These are phyloP conservation scores for Vanderwaltozyma tropicalis DNA, from an alignment of 805 yeast species.

Conservation along the genomic window DNA sequence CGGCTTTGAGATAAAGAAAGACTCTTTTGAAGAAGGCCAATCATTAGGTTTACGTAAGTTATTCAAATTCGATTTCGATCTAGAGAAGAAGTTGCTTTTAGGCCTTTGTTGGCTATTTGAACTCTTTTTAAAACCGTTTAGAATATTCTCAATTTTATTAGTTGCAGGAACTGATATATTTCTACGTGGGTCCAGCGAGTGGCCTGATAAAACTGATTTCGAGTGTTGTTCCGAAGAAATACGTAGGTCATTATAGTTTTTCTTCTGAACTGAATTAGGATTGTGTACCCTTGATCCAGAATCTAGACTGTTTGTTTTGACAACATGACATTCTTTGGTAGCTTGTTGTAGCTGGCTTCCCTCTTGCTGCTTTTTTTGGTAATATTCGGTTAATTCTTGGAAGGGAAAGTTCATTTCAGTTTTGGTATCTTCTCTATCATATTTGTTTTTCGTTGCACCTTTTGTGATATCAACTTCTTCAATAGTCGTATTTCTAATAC, in stretches of 20 bases:
- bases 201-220: not conserved
- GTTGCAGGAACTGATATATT: conserved; percentile 20
- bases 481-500: not conserved
- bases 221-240: conserved; percentile 9
- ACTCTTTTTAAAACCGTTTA: conserved; percentile 2
- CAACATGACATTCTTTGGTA: no score
- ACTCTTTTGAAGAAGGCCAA: no score
- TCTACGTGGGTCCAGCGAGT: conserved; percentile 26
- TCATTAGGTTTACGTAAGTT: no score
- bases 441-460: not conserved
- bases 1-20: no score
- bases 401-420: not conserved
- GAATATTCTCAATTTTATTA: conserved; percentile 11
- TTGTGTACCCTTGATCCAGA: no score
- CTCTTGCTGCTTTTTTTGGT: not conserved
- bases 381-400: not conserved
- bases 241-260: conserved; percentile 4
- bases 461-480: not conserved
- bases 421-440: not conserved
- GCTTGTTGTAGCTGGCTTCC: no score
- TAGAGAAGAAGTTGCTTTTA: no score
- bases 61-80: no score
- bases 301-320: no score
- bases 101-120: not conserved
- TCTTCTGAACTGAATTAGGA: not conserved